Evolutionary conservation across 2,329 filamentous ascomycete species (phyloP), one percentile per base, ranked within the genome.

Genomic region (Aspergillus hiratsukae): DNA sequence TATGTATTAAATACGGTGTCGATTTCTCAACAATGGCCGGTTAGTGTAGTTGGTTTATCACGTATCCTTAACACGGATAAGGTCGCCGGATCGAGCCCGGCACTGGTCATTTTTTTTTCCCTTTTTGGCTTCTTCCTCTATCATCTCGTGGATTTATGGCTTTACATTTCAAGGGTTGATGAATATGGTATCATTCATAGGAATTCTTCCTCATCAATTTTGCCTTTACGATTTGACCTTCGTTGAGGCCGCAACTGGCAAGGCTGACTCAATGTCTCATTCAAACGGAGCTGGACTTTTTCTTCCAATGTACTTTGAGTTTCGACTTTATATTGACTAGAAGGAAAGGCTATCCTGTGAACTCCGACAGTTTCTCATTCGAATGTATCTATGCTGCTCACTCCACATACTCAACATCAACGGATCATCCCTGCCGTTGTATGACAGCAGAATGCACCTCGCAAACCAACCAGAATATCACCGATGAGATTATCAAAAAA

Each of bases 1-100:
- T 43, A 43, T 19, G 7, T 10, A 19, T n/a, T 21, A 43, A 43
- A 43, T 11, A 1, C 1, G 40, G 6, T 52, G 48, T 57, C 50
- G 23, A 59, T 56, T 49, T 48, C 51, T 51, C 51, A 29, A 37
- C 43, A 27, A 37, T 51, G 49, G 49, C 23, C 52, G 14, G 49
- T 54, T 52, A 41, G 48, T 54, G 31, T 52, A 45, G 41, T 25
- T 45, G 41, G 41, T 45, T 45, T 25, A 45, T 68, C 69, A 70
- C 69, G 65, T 69, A 66, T 70, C 67, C 65, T 70, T 71, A 69
- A 71, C 69, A 71, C 68, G 62, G 65, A 68, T 63, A 68, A 69
- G 67, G 67, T 69, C 67, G 61, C 65, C 58, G 66, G 66, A 67
- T 68, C 67, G 60, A 69, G 55, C 62, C 67, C 64, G 21, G 41